Conservation (phyloP, 805 yeast genomes). For the Wickerhamiella kazuoi region DNA sequence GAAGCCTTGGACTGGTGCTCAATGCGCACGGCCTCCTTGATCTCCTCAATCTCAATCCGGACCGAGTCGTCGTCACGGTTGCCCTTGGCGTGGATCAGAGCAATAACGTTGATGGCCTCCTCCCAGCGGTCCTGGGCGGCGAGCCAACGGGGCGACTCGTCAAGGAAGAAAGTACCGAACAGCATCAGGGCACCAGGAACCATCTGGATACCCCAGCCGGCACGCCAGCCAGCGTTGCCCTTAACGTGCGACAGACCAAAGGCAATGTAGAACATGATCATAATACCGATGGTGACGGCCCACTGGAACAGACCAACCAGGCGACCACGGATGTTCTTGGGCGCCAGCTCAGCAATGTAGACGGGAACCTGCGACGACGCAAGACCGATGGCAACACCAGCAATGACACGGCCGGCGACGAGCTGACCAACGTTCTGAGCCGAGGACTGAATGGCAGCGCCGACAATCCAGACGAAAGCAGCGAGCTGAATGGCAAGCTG, state of each 20-base stretch:
- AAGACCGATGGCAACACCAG: slow-evolving; percentile 50
- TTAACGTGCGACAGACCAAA: slow-evolving; percentile 28
- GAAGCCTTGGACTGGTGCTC: slow-evolving; percentile 33
- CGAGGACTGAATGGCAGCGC: slow-evolving; percentile 40
- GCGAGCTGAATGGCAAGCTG: slow-evolving; percentile 35
- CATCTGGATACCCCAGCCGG: slow-evolving; percentile 44
- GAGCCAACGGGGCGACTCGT: slow-evolving; percentile 29
- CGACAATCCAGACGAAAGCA: slow-evolving; percentile 40
- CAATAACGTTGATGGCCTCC: slow-evolving; percentile 24
- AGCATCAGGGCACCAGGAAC: slow-evolving; percentile 33
- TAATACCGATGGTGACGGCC: slow-evolving; percentile 45
- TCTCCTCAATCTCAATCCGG: slow-evolving; percentile 38
- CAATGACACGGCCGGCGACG: slow-evolving; percentile 38
- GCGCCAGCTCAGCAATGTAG: slow-evolving; percentile 46
- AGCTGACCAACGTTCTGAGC: slow-evolving; percentile 28
- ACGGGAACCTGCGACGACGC: slow-evolving; percentile 53
- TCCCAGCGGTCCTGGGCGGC: slow-evolving; percentile 32
- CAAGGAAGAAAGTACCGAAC: slow-evolving; percentile 24
- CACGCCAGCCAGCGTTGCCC: slow-evolving; percentile 37
- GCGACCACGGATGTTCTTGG: slow-evolving; percentile 40
- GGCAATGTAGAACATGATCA: slow-evolving; percentile 40
- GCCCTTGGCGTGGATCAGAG: slow-evolving; percentile 21
- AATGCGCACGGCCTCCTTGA: slow-evolving; percentile 36
- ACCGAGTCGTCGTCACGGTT: slow-evolving; percentile 26
- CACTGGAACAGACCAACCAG: slow-evolving; percentile 47